phyloP scores from a whole-genome alignment of 495 filamentous ascomycete species.

The Aspergillus bridgeri region DNA sequence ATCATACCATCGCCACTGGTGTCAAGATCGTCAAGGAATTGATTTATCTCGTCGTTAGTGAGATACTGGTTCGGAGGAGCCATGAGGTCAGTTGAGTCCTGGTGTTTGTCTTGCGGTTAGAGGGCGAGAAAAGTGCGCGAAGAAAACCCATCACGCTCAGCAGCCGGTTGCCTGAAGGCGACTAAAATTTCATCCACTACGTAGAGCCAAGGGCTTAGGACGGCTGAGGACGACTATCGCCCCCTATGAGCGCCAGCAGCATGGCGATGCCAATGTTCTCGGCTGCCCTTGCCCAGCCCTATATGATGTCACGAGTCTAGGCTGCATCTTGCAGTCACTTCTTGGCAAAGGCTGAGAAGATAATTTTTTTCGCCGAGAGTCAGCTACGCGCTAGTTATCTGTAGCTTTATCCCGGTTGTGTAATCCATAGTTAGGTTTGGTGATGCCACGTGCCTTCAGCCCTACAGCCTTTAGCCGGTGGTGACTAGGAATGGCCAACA shows the following conservation, averaged over 20 bases:
- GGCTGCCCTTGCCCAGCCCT: slow-evolving; percentile 2
- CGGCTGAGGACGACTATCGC: background rate
- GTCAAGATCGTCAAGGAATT: slow-evolving; percentile 6
- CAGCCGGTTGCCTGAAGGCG: background rate
- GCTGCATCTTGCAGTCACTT: background rate
- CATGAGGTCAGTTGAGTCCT: background rate
- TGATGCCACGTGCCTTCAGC: background rate
- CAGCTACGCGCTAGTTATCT: too few species aligned
- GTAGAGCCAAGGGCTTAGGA: slow-evolving; percentile 6
- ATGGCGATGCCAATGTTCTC: slow-evolving; percentile 6
- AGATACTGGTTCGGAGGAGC: background rate
- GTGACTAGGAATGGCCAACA: too few species aligned
- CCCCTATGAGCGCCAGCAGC: background rate
- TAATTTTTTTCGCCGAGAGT: background rate
- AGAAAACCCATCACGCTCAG: background rate
- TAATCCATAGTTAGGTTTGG: too few species aligned
- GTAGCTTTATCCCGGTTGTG: too few species aligned
- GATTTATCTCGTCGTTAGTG: slow-evolving; percentile 2
- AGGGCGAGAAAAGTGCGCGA: background rate
- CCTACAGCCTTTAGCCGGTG: background rate
- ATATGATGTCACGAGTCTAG: background rate
- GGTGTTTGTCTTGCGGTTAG: background rate
- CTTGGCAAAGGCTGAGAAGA: background rate
- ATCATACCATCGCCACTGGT: slow-evolving; percentile 4
- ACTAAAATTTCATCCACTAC: background rate